phyloP scores from a whole-genome alignment of 225 moss, liverwort and hornwort species.

The Ulota crispa region DNA sequence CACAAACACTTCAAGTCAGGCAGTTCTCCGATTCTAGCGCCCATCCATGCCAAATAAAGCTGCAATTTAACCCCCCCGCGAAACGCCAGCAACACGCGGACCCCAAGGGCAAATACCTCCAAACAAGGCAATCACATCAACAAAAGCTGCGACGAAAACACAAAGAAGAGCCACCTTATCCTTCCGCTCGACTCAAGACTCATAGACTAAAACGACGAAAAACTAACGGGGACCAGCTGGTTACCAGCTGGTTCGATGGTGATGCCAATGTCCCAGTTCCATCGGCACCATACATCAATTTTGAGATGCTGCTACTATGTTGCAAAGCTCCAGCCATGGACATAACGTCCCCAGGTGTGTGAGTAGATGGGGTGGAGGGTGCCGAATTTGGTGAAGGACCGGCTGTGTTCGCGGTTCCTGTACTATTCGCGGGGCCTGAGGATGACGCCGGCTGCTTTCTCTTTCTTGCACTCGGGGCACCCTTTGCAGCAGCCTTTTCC shows the following conservation, averaged over 20 bases:
- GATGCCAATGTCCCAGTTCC: constrained; percentile 97
- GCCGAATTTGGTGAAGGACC: constrained; percentile 99
- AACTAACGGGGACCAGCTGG: constrained; percentile 58
- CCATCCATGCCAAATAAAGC: constrained; percentile 8
- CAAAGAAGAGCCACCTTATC: not conserved
- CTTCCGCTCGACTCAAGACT: constrained; percentile 15
- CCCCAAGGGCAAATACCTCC: constrained; percentile 17
- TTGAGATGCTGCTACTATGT: constrained; percentile 98
- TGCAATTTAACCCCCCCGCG: constrained; percentile 20
- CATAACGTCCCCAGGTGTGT: constrained; percentile 99
- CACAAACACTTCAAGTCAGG: constrained; percentile 11
- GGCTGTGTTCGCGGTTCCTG: constrained; percentile 97
- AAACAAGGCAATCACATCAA: constrained; percentile 18
- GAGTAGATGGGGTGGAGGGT: constrained; percentile 99
- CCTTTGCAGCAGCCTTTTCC: constrained; percentile 93
- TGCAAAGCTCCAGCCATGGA: constrained; percentile 93
- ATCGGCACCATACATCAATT: constrained; percentile 99
- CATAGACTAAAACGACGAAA: constrained; percentile 36
- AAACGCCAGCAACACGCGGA: constrained; percentile 17
- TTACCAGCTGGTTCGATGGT: constrained; percentile 99
- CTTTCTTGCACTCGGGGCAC: constrained; percentile 88
- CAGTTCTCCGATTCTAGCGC: constrained; percentile 14
- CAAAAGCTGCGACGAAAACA: constrained; percentile 20
- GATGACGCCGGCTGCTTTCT: constrained; percentile 98
- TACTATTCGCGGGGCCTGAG: constrained; percentile 99